A percentile compares a stretch with the other conserved stretches of the same genome.
Conservation (phyloP, 768 basidiomycete genomes). For the Russula earlei region DNA sequence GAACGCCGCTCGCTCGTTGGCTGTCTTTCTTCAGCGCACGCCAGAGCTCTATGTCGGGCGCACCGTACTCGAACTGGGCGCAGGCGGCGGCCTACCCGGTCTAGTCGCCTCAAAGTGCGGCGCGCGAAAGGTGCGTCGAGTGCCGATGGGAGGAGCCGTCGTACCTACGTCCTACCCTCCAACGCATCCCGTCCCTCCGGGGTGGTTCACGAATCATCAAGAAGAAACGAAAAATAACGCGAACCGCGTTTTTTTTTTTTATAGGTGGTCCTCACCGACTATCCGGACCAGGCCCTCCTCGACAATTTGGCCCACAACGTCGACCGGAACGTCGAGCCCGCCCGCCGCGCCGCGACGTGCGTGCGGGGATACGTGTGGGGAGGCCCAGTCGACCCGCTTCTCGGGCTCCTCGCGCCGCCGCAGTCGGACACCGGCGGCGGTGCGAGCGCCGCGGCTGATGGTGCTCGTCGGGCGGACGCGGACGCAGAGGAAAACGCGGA, state of each 20-base stretch:
- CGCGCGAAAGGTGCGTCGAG: slow-evolving; percentile 54
- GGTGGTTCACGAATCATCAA: too few species aligned
- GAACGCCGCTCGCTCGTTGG: slow-evolving; percentile 71
- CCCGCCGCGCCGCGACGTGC: slow-evolving; percentile 16
- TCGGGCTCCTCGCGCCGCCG: slow-evolving; percentile 26
- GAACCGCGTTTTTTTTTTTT: background rate
- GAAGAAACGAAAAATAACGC: too few species aligned
- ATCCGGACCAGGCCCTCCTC: slow-evolving; percentile 71
- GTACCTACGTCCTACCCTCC: too few species aligned
- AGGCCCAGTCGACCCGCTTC: slow-evolving; percentile 37
- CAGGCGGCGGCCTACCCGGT: slow-evolving; percentile 85
- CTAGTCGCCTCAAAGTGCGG: slow-evolving; percentile 65
- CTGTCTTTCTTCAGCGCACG: slow-evolving; percentile 56
- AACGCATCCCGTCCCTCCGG: too few species aligned
- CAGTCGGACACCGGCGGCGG: too few species aligned
- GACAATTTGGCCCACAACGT: slow-evolving; percentile 71
- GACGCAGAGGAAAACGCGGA: slow-evolving; percentile 9
- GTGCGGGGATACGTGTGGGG: slow-evolving; percentile 78
- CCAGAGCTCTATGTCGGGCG: slow-evolving; percentile 35
- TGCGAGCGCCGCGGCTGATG: too few species aligned
- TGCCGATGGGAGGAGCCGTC: too few species aligned
- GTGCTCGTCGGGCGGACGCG: too few species aligned
- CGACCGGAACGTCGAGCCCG: slow-evolving; percentile 37
- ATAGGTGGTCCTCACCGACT: slow-evolving; percentile 84
- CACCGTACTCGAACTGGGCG: slow-evolving; percentile 79